A percentile compares a stretch with the other conserved stretches of the same genome.
phyloP scores from a whole-genome alignment of 495 filamentous ascomycete genomes.

The Trichocladium antarcticum region DNA sequence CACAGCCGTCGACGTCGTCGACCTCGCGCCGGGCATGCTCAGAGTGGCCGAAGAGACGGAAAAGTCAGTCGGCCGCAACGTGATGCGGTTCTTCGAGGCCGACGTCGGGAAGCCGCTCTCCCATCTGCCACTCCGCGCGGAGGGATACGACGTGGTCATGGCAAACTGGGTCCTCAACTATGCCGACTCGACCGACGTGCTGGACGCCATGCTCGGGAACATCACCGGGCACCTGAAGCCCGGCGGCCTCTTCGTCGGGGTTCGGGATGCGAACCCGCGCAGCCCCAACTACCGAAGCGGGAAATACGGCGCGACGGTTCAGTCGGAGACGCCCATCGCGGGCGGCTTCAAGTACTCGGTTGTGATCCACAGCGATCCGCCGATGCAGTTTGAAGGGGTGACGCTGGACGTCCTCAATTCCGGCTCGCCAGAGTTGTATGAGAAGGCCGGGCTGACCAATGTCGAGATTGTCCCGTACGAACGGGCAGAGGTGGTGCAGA shows the following conservation, averaged over 20 bases:
- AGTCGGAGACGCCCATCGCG: conserved; percentile 6
- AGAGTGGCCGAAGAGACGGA: conserved; percentile 6
- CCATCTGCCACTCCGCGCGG: neutral
- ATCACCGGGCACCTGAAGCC: conserved; percentile 17
- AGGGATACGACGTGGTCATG: conserved; percentile 27
- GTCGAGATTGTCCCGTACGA: conserved; percentile 14
- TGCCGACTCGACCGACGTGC: conserved; percentile 12
- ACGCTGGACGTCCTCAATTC: neutral
- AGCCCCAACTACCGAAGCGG: conserved; percentile 5
- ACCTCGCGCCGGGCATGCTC: conserved; percentile 26
- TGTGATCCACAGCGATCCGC: neutral
- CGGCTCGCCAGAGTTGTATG: conserved; percentile 10
- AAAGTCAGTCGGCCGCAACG: neutral
- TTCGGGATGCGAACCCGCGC: conserved; percentile 7
- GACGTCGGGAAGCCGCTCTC: conserved; percentile 19
- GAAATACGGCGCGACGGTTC: conserved; percentile 19
- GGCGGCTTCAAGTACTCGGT: conserved; percentile 17
- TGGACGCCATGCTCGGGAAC: conserved; percentile 26
- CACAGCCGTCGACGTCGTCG: conserved; percentile 22
- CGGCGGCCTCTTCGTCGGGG: conserved; percentile 20
- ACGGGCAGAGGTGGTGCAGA: conserved; percentile 13
- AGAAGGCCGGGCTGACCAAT: conserved; percentile 11
- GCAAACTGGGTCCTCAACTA: conserved; percentile 25
- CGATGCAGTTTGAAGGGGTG: conserved; percentile 12
- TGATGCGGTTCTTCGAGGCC: conserved; percentile 16